Evolutionary conservation across 1,284 basidiomycete genomes (phyloP).

Genomic region (Veloboletus limbatus): DNA sequence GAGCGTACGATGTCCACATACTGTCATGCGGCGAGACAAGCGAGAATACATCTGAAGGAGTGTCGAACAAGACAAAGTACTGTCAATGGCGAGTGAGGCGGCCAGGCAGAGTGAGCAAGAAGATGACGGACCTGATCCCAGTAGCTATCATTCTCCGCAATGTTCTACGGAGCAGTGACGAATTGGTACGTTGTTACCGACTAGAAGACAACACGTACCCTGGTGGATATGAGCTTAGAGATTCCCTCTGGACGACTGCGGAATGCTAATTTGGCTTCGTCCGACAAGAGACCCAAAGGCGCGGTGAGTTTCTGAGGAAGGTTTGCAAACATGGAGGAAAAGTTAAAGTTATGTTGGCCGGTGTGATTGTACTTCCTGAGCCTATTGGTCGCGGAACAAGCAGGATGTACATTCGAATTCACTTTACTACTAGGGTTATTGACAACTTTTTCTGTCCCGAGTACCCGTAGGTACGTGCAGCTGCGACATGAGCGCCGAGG

Average conservation of each 20-base stretch:
- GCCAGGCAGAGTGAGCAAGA: background rate
- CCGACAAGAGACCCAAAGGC: constrained; percentile 79
- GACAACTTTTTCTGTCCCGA: too few relatives aligned
- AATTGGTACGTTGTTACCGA: constrained; percentile 6
- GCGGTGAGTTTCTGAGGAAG: constrained; percentile 68
- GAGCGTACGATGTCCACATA: constrained; percentile 51
- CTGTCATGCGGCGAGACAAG: constrained; percentile 84
- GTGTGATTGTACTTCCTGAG: too few relatives aligned
- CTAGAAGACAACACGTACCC: constrained; percentile 42
- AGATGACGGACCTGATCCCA: constrained; percentile 72
- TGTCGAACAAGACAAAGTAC: constrained; percentile 84
- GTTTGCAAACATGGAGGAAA: constrained; percentile 52
- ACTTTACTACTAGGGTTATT: too few relatives aligned
- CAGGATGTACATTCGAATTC: too few relatives aligned
- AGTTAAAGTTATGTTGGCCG: background rate
- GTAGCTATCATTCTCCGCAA: constrained; percentile 69
- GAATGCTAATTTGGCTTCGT: constrained; percentile 87
- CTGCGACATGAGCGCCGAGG: constrained; percentile 9
- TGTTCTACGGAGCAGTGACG: constrained; percentile 49
- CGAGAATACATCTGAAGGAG: constrained; percentile 84
- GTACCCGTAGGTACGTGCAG: too few relatives aligned
- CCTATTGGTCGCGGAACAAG: too few relatives aligned
- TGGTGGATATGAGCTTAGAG: constrained; percentile 63
- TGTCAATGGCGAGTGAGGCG: constrained; percentile 35
- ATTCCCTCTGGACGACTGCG: constrained; percentile 78